A percentile compares a stretch with the other conserved stretches of the same genome.
Evolutionary conservation across 164 flowering plant species (phyloP).

Genomic region (Brasenia schreberi): DNA sequence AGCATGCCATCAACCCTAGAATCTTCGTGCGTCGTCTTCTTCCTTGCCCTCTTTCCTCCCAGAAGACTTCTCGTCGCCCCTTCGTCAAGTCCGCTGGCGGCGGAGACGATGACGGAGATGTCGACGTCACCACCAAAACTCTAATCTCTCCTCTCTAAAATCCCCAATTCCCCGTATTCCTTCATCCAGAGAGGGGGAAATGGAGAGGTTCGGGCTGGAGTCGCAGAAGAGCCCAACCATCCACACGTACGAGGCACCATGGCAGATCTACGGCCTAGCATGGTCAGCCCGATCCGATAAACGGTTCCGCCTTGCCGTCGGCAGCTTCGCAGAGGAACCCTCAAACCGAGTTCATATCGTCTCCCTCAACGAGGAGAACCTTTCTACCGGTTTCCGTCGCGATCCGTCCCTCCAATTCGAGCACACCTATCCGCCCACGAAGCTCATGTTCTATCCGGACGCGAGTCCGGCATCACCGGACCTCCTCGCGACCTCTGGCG

Average conservation of each 20-base stretch:
- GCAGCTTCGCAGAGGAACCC: conserved; percentile 63
- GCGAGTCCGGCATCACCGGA: conserved; percentile 10
- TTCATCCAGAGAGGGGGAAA: conserved; percentile 3
- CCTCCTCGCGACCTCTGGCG: conserved; percentile 47
- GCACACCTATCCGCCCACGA: conserved; percentile 84
- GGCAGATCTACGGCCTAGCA: conserved; percentile 72
- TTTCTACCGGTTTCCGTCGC: conserved; percentile 25
- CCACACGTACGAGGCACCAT: conserved; percentile 55
- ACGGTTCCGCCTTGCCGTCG: conserved; percentile 47
- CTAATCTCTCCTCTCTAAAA: background rate
- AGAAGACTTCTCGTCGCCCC: background rate
- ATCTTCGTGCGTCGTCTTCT: background rate
- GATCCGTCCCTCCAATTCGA: conserved; percentile 48
- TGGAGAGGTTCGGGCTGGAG: conserved; percentile 45
- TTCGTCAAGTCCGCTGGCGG: background rate
- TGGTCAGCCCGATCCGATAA: conserved; percentile 13
- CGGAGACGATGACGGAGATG: background rate
- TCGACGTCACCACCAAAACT: background rate
- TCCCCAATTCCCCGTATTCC: background rate
- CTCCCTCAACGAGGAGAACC: conserved; percentile 34
- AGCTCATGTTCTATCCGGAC: conserved; percentile 55
- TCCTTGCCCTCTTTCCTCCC: background rate
- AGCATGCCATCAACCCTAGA: no score
- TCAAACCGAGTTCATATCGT: conserved; percentile 62
- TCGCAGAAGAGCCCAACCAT: conserved; percentile 14